Percentiles rank a stretch among this genome's conserved stretches.
Evolutionary conservation across 2,329 filamentous ascomycete species (phyloP).

Genomic region (Didymella keratinophila): DNA sequence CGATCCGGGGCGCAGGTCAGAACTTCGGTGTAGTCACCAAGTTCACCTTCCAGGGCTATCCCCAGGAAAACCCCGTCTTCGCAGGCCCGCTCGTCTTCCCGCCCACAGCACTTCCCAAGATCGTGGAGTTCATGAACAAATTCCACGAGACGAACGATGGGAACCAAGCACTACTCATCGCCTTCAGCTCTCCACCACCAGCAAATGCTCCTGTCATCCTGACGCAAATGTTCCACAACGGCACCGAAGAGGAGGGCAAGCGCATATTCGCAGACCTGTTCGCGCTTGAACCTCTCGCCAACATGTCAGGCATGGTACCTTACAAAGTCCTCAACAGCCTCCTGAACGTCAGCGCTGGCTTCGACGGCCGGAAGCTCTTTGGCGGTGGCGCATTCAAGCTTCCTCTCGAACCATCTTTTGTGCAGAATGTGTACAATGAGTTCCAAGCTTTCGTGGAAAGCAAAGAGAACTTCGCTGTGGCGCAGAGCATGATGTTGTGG

Average conservation of each 20-base stretch:
- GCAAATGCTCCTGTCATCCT: constrained; percentile 41
- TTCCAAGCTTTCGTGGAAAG: constrained; percentile 18
- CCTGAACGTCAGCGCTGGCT: constrained; percentile 38
- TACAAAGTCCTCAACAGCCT: constrained; percentile 47
- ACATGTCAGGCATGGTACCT: constrained; percentile 29
- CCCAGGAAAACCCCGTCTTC: constrained; percentile 44
- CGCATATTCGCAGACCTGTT: constrained; percentile 25
- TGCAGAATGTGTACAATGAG: constrained; percentile 20
- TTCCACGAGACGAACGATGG: constrained; percentile 41
- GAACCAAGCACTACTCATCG: constrained; percentile 38
- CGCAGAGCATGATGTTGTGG: constrained; percentile 39
- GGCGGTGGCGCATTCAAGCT: constrained; percentile 48
- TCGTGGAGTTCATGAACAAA: constrained; percentile 42
- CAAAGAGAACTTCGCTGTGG: constrained; percentile 8
- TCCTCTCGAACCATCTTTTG: constrained; percentile 39
- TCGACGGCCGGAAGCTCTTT: constrained; percentile 51
- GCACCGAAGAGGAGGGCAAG: constrained; percentile 39
- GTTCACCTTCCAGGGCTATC: constrained; percentile 52
- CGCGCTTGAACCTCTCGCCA: constrained; percentile 10
- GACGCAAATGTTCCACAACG: constrained; percentile 48
- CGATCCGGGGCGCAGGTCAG: constrained; percentile 49
- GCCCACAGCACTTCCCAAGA: constrained; percentile 34
- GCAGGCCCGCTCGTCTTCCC: constrained; percentile 50
- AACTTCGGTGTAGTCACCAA: constrained; percentile 52
- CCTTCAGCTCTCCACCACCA: constrained; percentile 41